Evolutionary conservation across 768 basidiomycete species (phyloP), one percentile per base, ranked within the genome.

Genomic region (Sporobolomyces pararoseus): DNA sequence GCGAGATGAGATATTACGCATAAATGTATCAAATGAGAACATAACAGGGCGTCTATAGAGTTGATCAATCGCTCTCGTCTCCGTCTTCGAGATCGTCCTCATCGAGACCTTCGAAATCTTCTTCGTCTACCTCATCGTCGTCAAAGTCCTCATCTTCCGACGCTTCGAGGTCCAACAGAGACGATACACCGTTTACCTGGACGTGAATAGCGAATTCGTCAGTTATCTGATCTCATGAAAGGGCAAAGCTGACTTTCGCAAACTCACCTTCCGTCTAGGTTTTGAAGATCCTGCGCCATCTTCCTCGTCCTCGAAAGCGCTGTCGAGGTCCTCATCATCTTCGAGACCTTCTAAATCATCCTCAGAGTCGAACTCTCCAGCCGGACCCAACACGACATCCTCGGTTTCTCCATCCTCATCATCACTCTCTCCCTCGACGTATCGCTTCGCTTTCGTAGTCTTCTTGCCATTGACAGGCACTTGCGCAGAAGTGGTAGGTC

Each of bases 371-470:
- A 82, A 78, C 46, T 76, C 83, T 19, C 79, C 83, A 0, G 81
- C 83, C 9, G 79, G 80, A 0, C 81, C 82, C 1, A 80, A 83
- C 21, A 79, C 78, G 27, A 78, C 76, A 31, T 80, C 90, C 51
- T 91, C 81, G 75, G 89, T 89, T 16, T 87, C 89, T 39, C 83
- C 85, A 42, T 89, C 85, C 62, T 87, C 86, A 37, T 79, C 74
- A 49, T 86, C 88, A 62, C 87, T 88, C 76, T 91, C 88, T 2
- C 92, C 91, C 80, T 93, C 72, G 37, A 74, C 72, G 50, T 74
- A 74, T 89, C 31, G 88, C 86, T 90, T 90, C 68, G 82, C 80
- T 68, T 78, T 80, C 57, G 84, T 79, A 76, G 81, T 71, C 37
- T 74, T 72, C 21, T 16, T 12, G 14, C 59, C 44, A 32, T 68